Evolutionary conservation across 495 filamentous ascomycete genomes (phyloP), one percentile per base, ranked within the genome.

Genomic region (Daldinia loculata): DNA sequence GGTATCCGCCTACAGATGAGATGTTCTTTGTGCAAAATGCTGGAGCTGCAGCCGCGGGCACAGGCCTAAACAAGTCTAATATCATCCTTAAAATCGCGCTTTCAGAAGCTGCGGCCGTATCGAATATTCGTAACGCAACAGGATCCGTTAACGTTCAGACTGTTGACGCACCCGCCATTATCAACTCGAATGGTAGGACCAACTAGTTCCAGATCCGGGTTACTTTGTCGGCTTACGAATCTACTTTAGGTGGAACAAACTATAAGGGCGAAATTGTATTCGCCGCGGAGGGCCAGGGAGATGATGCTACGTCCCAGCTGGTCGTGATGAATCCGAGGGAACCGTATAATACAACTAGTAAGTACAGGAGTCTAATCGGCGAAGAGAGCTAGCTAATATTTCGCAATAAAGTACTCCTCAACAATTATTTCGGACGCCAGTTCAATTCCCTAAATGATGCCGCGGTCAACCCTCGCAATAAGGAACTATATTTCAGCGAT

Each of bases 401-500:
- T 24, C 1, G 30, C 26, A 2, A 17, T 1, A 24, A 24, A 79
- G 82, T 81, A 11, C 69, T 84, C 6, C 55, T 84, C n/a, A 81
- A 82, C 26, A 86, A 87, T 62, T 90, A 82, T 69, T 80, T 84
- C 50, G 86, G 87, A 17, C 82, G 86, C 22, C 84, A 85, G 30
- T 89, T 90, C 77, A 89, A 88, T 67, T 86, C 85, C 12, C 78
- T 89, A 26, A 89, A 89, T 61, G 88, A 91, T 73, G 80, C 85
- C 0, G 80, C 82, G 5, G 79, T 90, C 56, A 76, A 84, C 66
- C 80, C 80, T 1, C 69, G 63, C 9, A 89, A 87, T 69, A 83
- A 84, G 5, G 81, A 84, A 15, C 78, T 91, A 32, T 91, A 89
- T 80, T 90, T 90, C 64, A 91, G 88, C 1, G 88, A 91, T 73